A percentile compares a stretch with the other conserved stretches of the same genome.
Evolutionary conservation across 768 basidiomycete species (phyloP).

Genomic region (Rhodotorula diobovata): DNA sequence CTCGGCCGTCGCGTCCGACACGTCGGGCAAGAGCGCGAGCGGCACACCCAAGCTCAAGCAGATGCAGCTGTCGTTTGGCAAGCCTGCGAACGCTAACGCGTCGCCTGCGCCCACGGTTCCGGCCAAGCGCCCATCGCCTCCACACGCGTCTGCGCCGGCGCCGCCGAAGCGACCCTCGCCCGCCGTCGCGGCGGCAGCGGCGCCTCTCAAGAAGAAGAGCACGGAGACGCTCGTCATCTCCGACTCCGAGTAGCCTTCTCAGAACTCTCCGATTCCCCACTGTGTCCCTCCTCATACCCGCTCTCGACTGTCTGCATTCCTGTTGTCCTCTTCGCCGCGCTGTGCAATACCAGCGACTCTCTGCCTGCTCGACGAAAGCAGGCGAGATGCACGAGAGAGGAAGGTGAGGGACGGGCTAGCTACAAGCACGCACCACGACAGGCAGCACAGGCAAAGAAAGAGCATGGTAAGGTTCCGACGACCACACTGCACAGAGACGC

Average conservation of each 20-base stretch:
- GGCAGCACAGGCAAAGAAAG: too few species aligned
- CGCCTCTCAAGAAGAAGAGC: not conserved
- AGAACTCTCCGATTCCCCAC: not conserved
- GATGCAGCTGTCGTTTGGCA: constrained; percentile 4
- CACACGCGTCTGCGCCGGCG: too few species aligned
- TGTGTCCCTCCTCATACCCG: not conserved
- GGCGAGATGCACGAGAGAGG: too few species aligned
- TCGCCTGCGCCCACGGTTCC: not conserved
- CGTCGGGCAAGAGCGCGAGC: not conserved
- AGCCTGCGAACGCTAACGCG: not conserved
- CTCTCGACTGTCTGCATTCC: not conserved
- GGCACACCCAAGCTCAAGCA: constrained; percentile 1
- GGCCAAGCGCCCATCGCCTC: not conserved
- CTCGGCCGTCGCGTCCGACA: not conserved
- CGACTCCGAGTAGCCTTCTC: constrained; percentile 7
- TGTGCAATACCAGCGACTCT: not conserved
- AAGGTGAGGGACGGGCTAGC: not conserved
- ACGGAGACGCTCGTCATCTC: not conserved
- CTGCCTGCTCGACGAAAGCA: not conserved
- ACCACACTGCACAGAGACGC: too few species aligned
- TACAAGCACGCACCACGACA: too few species aligned
- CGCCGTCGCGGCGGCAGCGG: not conserved
- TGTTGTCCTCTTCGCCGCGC: not conserved
- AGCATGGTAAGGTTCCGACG: not conserved
- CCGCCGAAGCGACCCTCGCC: not conserved